These are phyloP conservation scores for Rhododendron henanense DNA, from an alignment of 148 eudicot species.

Conservation along the genomic window DNA sequence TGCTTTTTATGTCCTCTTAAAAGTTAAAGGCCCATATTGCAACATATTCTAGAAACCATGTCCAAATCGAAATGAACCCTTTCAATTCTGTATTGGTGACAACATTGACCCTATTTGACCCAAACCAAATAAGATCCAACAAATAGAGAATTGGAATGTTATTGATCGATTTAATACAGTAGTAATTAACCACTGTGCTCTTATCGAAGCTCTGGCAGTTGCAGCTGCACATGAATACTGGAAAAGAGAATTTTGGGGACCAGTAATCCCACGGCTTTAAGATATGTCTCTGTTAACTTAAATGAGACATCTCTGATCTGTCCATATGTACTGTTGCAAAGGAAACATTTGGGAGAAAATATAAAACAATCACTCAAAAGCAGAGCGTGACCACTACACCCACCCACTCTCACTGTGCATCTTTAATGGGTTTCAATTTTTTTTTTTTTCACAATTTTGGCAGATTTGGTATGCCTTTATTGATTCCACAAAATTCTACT, in stretches of 20 bases:
- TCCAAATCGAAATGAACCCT: no score
- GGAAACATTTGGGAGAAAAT: not conserved
- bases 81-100: no score
- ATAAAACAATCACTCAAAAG: not conserved
- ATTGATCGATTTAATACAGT: not conserved
- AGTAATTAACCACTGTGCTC: not conserved
- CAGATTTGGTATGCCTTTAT: conserved; percentile 1
- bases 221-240: not conserved
- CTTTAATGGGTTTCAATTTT: not conserved
- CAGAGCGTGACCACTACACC: not conserved
- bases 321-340: not conserved
- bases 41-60: no score
- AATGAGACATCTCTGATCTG: not conserved
- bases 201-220: not conserved
- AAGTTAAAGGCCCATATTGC: no score
- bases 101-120: not conserved
- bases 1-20: conserved; percentile 14
- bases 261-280: not conserved
- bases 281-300: not conserved
- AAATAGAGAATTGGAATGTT: not conserved
- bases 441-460: not conserved
- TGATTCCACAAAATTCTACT: not conserved
- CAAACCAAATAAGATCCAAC: not conserved
- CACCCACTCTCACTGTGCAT: not conserved
- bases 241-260: not conserved